These are phyloP conservation scores for Candida silvatica DNA, from an alignment of 805 yeast genomes.

Conservation along the genomic window DNA sequence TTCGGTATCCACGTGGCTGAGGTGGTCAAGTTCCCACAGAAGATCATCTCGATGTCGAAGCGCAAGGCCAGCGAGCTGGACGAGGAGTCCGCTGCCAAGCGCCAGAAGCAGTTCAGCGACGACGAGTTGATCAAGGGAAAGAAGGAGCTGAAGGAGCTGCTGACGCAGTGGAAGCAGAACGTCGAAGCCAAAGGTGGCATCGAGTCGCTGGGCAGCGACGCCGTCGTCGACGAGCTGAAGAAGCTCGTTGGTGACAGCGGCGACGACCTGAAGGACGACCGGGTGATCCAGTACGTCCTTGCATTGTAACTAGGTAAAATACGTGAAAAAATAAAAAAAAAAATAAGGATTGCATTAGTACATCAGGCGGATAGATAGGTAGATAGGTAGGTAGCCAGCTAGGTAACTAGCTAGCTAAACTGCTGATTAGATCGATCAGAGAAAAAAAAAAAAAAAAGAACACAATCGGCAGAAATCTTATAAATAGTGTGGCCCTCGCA, in stretches of 20 bases:
- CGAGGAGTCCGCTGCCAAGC: constrained; percentile 29
- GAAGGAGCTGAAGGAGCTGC: constrained; percentile 36
- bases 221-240: constrained; percentile 31
- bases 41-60: constrained; percentile 91
- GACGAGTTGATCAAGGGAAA: constrained; percentile 50
- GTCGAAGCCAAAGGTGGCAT: constrained; percentile 35
- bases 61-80: constrained; percentile 86
- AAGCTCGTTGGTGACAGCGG: constrained; percentile 23
- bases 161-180: constrained; percentile 45
- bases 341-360: not conserved
- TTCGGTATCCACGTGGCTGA: constrained; percentile 98
- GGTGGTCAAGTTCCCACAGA: constrained; percentile 83
- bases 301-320: constrained; percentile 6
- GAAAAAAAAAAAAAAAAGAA: too few relatives aligned
- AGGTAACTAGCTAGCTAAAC: too few relatives aligned
- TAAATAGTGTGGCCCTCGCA: too few relatives aligned
- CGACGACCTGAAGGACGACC: constrained; percentile 8
- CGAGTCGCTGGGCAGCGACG: constrained; percentile 33
- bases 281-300: constrained; percentile 17
- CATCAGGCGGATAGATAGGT: too few relatives aligned
- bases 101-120: constrained; percentile 41
- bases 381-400: too few relatives aligned
- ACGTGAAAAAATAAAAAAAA: not conserved
- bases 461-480: too few relatives aligned
- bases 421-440: too few relatives aligned